Conservation (phyloP, 2,329 filamentous ascomycete genomes). For the Talaromyces sp. region DNA sequence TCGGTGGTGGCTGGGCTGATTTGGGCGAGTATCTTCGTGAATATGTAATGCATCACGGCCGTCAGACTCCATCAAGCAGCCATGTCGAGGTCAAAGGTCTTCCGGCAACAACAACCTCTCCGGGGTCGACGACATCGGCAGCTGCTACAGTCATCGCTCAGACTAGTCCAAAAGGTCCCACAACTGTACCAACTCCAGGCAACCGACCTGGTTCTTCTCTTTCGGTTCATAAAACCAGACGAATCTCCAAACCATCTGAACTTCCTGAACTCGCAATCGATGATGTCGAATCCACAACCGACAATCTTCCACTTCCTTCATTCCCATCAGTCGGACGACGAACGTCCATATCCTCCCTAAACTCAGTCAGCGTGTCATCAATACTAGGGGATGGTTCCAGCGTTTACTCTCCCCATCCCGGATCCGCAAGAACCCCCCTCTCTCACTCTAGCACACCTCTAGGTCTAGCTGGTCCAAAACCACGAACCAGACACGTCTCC, state of each 20-base stretch:
- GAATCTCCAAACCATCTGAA: slow-evolving; percentile 36
- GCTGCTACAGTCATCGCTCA: slow-evolving; percentile 32
- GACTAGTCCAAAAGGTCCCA: slow-evolving; percentile 28
- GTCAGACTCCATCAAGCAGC: slow-evolving; percentile 60
- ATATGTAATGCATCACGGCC: slow-evolving; percentile 87
- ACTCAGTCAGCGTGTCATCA: slow-evolving; percentile 35
- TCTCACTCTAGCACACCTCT: slow-evolving; percentile 36
- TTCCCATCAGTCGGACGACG: slow-evolving; percentile 31
- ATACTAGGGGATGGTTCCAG: slow-evolving; percentile 29
- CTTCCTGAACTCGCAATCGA: slow-evolving; percentile 29
- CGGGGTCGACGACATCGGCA: slow-evolving; percentile 30
- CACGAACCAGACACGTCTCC: slow-evolving; percentile 39
- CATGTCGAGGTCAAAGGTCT: slow-evolving; percentile 57
- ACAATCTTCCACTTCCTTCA: slow-evolving; percentile 32
- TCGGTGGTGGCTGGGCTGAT: slow-evolving; percentile 98
- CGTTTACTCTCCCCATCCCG: slow-evolving; percentile 28
- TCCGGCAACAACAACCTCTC: slow-evolving; percentile 34
- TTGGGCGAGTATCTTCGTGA: slow-evolving; percentile 91
- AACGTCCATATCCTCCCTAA: slow-evolving; percentile 40
- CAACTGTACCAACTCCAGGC: slow-evolving; percentile 33
- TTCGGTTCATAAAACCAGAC: slow-evolving; percentile 39
- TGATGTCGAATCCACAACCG: slow-evolving; percentile 30
- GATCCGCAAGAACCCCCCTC: slow-evolving; percentile 25
- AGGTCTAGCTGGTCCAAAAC: slow-evolving; percentile 47
- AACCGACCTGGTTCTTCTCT: slow-evolving; percentile 41